Evolutionary conservation across 2,329 filamentous ascomycete species (phyloP).

Genomic region (Bipolaris oryzae): DNA sequence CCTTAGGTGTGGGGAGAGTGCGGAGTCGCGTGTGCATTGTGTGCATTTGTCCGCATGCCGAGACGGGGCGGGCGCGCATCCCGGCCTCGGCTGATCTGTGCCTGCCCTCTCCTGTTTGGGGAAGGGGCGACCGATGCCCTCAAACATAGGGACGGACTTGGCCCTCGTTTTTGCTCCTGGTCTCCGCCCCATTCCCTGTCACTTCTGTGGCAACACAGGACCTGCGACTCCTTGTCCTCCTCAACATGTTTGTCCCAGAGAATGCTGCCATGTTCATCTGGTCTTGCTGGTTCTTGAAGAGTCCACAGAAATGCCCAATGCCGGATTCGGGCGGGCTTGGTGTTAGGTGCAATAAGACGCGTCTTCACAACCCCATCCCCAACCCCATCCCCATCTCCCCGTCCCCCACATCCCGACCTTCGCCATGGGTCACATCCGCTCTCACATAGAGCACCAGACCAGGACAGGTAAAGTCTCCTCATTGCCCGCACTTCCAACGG

Average conservation of each 20-base stretch:
- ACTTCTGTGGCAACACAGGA: too few relatives aligned
- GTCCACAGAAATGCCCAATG: too few relatives aligned
- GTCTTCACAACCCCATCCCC: neutral
- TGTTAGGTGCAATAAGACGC: too few relatives aligned
- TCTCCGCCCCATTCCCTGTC: too few relatives aligned
- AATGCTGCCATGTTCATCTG: too few relatives aligned
- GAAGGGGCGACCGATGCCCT: neutral
- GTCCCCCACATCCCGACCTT: constrained; percentile 25
- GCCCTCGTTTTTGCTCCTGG: too few relatives aligned
- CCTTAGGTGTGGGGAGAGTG: constrained; percentile 18
- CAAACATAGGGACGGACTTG: neutral
- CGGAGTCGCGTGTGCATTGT: constrained; percentile 4
- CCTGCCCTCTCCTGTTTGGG: neutral
- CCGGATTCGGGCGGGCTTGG: too few relatives aligned
- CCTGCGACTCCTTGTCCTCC: too few relatives aligned
- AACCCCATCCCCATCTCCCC: neutral
- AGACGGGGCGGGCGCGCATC: constrained; percentile 2
- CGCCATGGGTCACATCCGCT: neutral
- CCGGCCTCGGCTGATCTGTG: constrained; percentile 5
- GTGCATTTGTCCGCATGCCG: neutral
- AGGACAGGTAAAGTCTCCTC: constrained; percentile 2
- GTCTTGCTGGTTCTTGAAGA: too few relatives aligned
- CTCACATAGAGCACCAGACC: neutral
- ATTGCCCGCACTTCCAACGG: neutral
- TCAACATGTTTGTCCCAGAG: too few relatives aligned